These are phyloP conservation scores for Epichloe typhina DNA, from an alignment of 2,329 filamentous ascomycete genomes.

Conservation along the genomic window DNA sequence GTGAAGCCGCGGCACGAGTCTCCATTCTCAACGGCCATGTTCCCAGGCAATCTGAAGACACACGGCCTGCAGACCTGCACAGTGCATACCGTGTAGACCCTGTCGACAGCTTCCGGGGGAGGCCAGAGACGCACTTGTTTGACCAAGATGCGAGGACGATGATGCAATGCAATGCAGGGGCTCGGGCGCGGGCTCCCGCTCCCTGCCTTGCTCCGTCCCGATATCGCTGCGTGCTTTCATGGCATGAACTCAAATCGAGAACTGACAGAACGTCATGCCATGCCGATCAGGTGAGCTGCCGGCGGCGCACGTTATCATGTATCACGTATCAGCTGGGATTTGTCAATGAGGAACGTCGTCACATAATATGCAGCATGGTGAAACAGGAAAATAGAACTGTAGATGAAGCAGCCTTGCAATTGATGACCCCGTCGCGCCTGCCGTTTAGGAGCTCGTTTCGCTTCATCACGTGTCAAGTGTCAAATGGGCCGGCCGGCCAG, in stretches of 20 bases:
- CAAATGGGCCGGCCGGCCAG: neutral
- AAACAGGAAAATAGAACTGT: neutral
- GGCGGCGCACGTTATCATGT: too few species aligned
- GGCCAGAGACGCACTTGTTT: neutral
- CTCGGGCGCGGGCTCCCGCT: neutral
- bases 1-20: too few species aligned
- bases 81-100: too few species aligned
- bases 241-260: neutral
- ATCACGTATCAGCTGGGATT: too few species aligned
- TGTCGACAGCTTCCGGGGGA: neutral
- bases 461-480: neutral
- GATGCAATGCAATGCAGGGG: neutral
- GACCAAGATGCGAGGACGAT: neutral
- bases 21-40: neutral
- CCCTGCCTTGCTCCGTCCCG: neutral
- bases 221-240: neutral
- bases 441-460: neutral
- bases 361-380: too few species aligned
- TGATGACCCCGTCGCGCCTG: neutral
- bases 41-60: neutral
- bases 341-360: too few species aligned
- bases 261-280: too few species aligned
- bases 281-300: too few species aligned
- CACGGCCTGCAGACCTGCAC: neutral
- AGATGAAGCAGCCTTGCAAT: neutral